These are phyloP conservation scores for Phycomyces blakesleeanus DNA, from an alignment of 192 early-diverging fungal genomes.

Conservation along the genomic window DNA sequence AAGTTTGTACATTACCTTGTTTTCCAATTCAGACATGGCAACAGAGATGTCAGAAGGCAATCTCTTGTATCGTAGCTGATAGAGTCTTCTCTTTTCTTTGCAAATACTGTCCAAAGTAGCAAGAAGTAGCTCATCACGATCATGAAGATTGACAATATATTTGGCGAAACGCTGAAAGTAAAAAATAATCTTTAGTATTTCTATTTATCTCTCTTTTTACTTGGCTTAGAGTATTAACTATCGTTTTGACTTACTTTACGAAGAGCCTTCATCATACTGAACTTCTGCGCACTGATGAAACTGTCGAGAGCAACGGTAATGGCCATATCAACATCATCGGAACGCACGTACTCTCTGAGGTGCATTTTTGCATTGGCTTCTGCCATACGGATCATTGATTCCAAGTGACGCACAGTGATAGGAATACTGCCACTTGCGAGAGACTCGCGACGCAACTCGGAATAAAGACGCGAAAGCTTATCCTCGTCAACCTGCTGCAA, in stretches of 20 bases:
- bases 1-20: constrained; percentile 22
- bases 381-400: constrained; percentile 81
- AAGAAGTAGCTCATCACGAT: constrained; percentile 79
- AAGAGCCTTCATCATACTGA: constrained; percentile 80
- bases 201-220: too few species aligned
- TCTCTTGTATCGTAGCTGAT: constrained; percentile 56
- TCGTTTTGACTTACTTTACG: constrained; percentile 58
- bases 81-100: constrained; percentile 71
- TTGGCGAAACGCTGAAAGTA: constrained; percentile 66
- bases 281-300: constrained; percentile 93
- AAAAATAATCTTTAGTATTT: not conserved
- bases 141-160: constrained; percentile 73
- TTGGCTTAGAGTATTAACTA: too few species aligned
- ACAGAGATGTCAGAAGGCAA: constrained; percentile 59
- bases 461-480: constrained; percentile 86
- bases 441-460: constrained; percentile 89
- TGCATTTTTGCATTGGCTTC: constrained; percentile 96
- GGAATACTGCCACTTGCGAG: constrained; percentile 67
- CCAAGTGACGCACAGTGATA: constrained; percentile 85
- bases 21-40: constrained; percentile 61
- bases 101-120: constrained; percentile 71
- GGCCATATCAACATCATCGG: constrained; percentile 91
- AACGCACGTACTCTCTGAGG: constrained; percentile 82
- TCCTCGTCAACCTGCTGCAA: constrained; percentile 84
- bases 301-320: constrained; percentile 84